phyloP scores from a whole-genome alignment of 2,329 filamentous ascomycete species.

The Sarocladiaceae sp. region DNA sequence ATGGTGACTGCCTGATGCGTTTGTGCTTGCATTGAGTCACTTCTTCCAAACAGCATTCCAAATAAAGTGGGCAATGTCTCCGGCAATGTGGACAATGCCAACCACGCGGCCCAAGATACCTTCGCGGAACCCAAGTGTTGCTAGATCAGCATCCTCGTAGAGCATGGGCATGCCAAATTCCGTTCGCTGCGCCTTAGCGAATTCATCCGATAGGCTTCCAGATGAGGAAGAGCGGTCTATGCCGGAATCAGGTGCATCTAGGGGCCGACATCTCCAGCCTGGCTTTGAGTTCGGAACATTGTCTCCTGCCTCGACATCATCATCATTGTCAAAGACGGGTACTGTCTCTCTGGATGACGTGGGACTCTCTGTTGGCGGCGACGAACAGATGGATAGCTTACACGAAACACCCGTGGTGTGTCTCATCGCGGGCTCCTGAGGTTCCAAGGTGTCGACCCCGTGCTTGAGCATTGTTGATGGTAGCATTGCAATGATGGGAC shows the following conservation, averaged over 20 bases:
- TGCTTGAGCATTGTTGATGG: constrained; percentile 86
- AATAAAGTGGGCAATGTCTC: constrained; percentile 64
- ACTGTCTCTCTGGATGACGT: constrained; percentile 63
- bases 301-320: constrained; percentile 45
- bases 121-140: constrained; percentile 39
- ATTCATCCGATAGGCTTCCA: constrained; percentile 41
- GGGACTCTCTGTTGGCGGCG: constrained; percentile 76
- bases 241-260: constrained; percentile 19
- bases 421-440: constrained; percentile 55
- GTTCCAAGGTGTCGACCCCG: constrained; percentile 67
- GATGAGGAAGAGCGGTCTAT: constrained; percentile 41
- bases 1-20: too few species aligned
- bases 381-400: constrained; percentile 57
- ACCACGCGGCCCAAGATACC: constrained; percentile 73
- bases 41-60: constrained; percentile 65
- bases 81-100: constrained; percentile 70
- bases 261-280: constrained; percentile 26
- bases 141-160: constrained; percentile 65
- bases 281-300: constrained; percentile 20
- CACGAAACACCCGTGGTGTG: constrained; percentile 43
- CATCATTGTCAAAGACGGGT: constrained; percentile 54
- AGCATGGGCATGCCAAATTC: constrained; percentile 90
- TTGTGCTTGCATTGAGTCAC: too few species aligned
- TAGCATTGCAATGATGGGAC: constrained; percentile 81
- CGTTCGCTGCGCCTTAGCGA: constrained; percentile 65